phyloP scores from a whole-genome alignment of 2,329 filamentous ascomycete genomes.

The Emericellopsis cladophorae region DNA sequence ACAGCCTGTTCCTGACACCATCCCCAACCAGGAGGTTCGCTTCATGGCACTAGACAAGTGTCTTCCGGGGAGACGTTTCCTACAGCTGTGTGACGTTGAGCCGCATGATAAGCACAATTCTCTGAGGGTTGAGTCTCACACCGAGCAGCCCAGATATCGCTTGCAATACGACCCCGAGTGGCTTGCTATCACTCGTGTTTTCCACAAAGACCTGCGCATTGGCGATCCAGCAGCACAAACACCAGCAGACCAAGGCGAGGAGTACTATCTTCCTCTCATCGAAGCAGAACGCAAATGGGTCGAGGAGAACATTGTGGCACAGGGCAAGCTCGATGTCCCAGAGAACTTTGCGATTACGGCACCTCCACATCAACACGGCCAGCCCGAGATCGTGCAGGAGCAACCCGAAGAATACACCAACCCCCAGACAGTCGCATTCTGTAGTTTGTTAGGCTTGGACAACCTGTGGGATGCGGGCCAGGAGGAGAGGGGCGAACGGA shows the following conservation, averaged over 20 bases:
- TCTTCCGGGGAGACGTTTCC: constrained; percentile 63
- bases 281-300: constrained; percentile 67
- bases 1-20: constrained; percentile 55
- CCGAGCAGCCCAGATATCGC: constrained; percentile 30
- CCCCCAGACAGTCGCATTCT: constrained; percentile 74
- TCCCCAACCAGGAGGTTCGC: constrained; percentile 65
- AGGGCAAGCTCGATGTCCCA: constrained; percentile 54
- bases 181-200: constrained; percentile 83
- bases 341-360: constrained; percentile 69
- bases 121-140: constrained; percentile 7
- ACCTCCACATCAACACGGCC: constrained; percentile 49
- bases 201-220: constrained; percentile 52
- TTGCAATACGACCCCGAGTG: constrained; percentile 86
- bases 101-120: constrained; percentile 25
- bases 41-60: constrained; percentile 94
- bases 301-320: constrained; percentile 55
- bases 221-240: constrained; percentile 43
- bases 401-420: constrained; percentile 75
- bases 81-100: constrained; percentile 61
- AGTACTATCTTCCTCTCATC: constrained; percentile 55
- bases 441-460: constrained; percentile 59
- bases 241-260: constrained; percentile 53
- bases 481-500: constrained; percentile 52
- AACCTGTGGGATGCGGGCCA: constrained; percentile 66
- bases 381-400: constrained; percentile 44